Conservation (phyloP, 495 filamentous ascomycete genomes). For the Trichoderma gamsii region DNA sequence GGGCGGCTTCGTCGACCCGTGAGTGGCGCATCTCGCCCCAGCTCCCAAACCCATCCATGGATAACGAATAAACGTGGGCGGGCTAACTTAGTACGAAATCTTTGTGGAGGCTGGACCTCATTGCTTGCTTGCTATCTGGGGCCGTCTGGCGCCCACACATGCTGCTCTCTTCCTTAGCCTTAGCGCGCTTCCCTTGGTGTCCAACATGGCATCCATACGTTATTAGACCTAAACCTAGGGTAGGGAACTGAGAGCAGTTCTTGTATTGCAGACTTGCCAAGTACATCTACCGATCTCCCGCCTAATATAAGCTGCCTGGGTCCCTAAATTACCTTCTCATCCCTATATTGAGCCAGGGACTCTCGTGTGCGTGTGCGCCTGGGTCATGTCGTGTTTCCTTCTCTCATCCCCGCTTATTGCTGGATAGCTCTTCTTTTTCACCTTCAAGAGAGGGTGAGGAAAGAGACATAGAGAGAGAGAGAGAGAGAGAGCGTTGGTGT, state of each 20-base stretch:
- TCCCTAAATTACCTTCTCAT: constrained; percentile 10
- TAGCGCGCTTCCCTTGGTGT: constrained; percentile 13
- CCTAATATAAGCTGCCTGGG: constrained; percentile 14
- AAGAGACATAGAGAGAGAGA: background rate
- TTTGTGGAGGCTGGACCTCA: constrained; percentile 13
- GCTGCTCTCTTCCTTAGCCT: background rate
- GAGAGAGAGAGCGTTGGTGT: background rate
- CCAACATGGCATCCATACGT: constrained; percentile 14
- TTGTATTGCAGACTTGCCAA: constrained; percentile 5
- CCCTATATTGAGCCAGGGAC: constrained; percentile 5
- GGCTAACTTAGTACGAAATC: constrained; percentile 8
- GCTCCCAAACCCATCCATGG: constrained; percentile 9
- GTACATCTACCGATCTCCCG: constrained; percentile 4
- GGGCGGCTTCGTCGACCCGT: constrained; percentile 12
- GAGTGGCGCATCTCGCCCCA: constrained; percentile 13
- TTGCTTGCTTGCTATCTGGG: constrained; percentile 6
- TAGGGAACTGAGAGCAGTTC: background rate
- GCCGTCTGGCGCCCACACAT: constrained; percentile 9
- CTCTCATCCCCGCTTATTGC: constrained; percentile 6
- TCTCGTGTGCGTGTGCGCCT: background rate
- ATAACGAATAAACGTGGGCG: constrained; percentile 13
- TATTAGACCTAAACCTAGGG: constrained; percentile 8
- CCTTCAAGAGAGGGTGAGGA: background rate
- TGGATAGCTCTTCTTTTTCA: constrained; percentile 2
- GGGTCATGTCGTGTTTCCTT: constrained; percentile 4